Evolutionary conservation across 2,329 filamentous ascomycete genomes (phyloP).

Genomic region (Macrophomina pseudophaseolina): DNA sequence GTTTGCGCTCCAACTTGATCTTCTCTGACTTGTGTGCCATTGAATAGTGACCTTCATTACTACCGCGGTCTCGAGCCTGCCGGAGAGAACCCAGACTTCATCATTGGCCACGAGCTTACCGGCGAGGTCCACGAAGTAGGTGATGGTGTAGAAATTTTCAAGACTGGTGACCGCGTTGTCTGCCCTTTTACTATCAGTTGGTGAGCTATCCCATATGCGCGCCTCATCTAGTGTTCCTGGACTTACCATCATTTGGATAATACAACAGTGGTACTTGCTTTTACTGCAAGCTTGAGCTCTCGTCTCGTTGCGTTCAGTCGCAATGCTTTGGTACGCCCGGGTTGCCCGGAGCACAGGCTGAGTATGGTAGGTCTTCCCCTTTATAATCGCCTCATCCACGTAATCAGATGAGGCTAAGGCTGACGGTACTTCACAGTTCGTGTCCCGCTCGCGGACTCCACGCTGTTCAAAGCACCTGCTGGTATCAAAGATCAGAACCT

Average conservation of each 20-base stretch:
- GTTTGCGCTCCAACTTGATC: too few species aligned
- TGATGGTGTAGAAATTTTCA: slow-evolving; percentile 68
- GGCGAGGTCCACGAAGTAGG: slow-evolving; percentile 74
- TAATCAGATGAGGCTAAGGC: too few species aligned
- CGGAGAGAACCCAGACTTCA: slow-evolving; percentile 53
- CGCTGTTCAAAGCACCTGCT: slow-evolving; percentile 72
- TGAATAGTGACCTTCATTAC: slow-evolving; percentile 71
- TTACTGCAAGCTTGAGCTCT: slow-evolving; percentile 78
- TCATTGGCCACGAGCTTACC: slow-evolving; percentile 87
- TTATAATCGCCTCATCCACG: too few species aligned
- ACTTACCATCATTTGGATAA: not conserved
- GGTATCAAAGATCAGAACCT: slow-evolving; percentile 75
- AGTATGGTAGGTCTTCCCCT: slow-evolving; percentile 59
- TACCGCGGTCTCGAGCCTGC: slow-evolving; percentile 81
- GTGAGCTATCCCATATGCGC: not conserved
- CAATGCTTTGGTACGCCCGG: slow-evolving; percentile 72
- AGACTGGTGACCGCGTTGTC: slow-evolving; percentile 78
- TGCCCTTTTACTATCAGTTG: slow-evolving; percentile 71
- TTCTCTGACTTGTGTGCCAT: not conserved
- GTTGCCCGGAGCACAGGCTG: slow-evolving; percentile 80
- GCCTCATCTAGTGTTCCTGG: slow-evolving; percentile 31
- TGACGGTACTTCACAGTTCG: slow-evolving; percentile 48
- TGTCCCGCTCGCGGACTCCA: slow-evolving; percentile 80
- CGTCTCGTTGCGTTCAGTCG: slow-evolving; percentile 75
- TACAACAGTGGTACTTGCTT: slow-evolving; percentile 67